These are phyloP conservation scores for Amesomyces nigricolor DNA, from an alignment of 2,329 filamentous ascomycete genomes.

Conservation along the genomic window DNA sequence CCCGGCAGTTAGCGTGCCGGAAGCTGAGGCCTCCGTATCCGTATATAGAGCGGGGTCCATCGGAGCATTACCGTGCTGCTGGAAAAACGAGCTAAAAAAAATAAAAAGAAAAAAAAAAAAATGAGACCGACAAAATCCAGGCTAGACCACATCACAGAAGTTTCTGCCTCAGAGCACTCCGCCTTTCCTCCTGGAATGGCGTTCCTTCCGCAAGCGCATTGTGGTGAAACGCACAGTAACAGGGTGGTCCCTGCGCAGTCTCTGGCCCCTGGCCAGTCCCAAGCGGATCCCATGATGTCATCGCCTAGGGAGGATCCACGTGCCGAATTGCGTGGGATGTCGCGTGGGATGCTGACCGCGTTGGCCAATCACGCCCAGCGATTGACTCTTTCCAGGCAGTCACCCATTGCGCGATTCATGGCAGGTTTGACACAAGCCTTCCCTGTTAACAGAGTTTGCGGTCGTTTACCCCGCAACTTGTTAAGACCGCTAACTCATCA, in stretches of 20 bases:
- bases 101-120: too few species aligned
- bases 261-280: not conserved
- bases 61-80: too few species aligned
- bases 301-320: not conserved
- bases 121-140: too few species aligned
- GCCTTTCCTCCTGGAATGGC: not conserved
- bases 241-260: not conserved
- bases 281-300: slow-evolving; percentile 9
- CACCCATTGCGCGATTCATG: slow-evolving; percentile 16
- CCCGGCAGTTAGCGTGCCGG: too few species aligned
- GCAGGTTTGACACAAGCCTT: slow-evolving; percentile 2
- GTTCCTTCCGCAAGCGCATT: not conserved
- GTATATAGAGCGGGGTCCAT: too few species aligned
- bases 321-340: slow-evolving; percentile 8
- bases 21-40: too few species aligned
- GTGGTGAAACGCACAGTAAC: not conserved
- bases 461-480: not conserved
- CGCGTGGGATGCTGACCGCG: not conserved
- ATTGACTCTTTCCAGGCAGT: not conserved
- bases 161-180: too few species aligned
- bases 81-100: too few species aligned
- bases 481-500: not conserved
- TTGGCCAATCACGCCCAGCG: not conserved
- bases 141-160: too few species aligned
- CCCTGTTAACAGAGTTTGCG: not conserved